Base-by-base conservation (phyloP, 352 stramenopile species). In the Phytopythium litorale region DNA sequence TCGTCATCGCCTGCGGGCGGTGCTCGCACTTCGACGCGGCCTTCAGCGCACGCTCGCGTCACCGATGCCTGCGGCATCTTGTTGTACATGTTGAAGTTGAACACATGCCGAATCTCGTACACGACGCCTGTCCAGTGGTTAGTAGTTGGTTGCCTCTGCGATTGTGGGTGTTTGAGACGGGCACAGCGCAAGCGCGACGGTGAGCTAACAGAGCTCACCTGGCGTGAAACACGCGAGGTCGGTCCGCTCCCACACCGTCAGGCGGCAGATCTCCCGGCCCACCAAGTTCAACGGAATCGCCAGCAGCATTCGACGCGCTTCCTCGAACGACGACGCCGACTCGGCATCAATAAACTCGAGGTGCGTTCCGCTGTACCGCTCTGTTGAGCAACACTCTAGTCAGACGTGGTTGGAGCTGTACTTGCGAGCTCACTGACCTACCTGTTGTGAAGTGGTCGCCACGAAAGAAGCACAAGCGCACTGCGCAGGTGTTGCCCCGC, bases 311-410 rank as follows among this genome's bases (percentile, higher is more conserved):
- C 1, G 6, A 0, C 32, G 45, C 4, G 32, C 57, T 2, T 62
- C 32, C 12, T 55, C 57, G n/a, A 62, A 62, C 12, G 48, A 30
- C 9, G 4, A 48, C 1, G 43, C 43, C n/a, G 57, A 56, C 38
- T 62, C 43, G 12, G 57, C 57, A 38, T 62, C 57, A 45, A 62
- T 49, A 15, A 62, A 62, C 35, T 62, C 42, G 3, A 62, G 42
- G 32, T 62, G 57, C 32, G 57, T 28, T 3, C 25, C 25, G 25
- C 25, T 28, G 25, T 28, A 28, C 3, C 25, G 25, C 1, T 28
- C 3, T 62, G 25, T 28, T 28, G 25, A 28, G 25, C 25, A 28
- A 3, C 25, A 28, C 38, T 1, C 25, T 3, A 28, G 25, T 28
- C 25, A 28, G 25, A 28, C 25, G 25, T 28, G 1, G 3, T 28